Conservation (phyloP, 176 grass and related monocot species). For the Musa acuminata region DNA sequence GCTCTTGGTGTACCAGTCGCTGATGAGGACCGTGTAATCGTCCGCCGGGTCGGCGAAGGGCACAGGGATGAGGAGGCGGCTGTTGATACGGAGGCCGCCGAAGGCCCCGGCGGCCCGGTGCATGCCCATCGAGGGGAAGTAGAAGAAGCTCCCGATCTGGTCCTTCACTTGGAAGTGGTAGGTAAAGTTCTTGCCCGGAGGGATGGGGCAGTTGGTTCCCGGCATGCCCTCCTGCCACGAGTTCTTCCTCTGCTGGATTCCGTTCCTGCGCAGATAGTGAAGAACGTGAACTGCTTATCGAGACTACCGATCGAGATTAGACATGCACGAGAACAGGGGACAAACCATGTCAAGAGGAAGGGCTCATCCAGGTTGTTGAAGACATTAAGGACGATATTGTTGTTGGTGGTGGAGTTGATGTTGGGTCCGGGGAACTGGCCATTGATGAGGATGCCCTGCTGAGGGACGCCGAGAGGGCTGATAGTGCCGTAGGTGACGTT, state of each 20-base stretch:
- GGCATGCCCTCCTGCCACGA: slow-evolving; percentile 1
- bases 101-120: not conserved
- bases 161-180: slow-evolving; percentile 3
- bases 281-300: not conserved
- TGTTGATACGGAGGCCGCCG: slow-evolving; percentile 3
- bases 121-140: not conserved
- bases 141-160: slow-evolving; percentile 4
- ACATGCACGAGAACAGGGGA: no score
- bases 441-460: slow-evolving; percentile 4
- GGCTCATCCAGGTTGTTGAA: slow-evolving; percentile 7
- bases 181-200: not conserved
- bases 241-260: slow-evolving; percentile 9
- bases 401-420: slow-evolving; percentile 9
- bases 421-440: not conserved
- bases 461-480: not conserved
- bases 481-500: slow-evolving; percentile 8
- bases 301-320: not conserved
- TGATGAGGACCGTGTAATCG: not conserved
- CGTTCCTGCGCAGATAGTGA: not conserved
- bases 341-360: not conserved
- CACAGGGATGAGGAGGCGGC: slow-evolving; percentile 3
- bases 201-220: slow-evolving; percentile 7
- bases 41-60: not conserved
- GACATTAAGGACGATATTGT: not conserved
- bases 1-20: slow-evolving; percentile 11